These are phyloP conservation scores for Sarcodon aspratus DNA, from an alignment of 768 basidiomycete species.

Conservation along the genomic window DNA sequence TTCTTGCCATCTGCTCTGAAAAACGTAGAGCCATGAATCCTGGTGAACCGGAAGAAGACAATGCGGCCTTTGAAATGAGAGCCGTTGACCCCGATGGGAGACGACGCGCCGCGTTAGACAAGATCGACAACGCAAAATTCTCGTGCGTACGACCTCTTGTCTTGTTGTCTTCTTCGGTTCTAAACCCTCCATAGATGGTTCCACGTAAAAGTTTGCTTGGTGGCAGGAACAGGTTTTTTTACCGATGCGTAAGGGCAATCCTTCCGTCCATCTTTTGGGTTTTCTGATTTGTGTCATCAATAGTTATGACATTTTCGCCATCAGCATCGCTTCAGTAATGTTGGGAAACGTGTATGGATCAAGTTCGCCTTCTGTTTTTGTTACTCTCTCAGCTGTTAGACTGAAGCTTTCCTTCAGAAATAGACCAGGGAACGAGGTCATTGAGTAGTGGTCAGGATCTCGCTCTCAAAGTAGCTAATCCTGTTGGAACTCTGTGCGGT, in stretches of 20 bases:
- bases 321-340: slow-evolving; percentile 35
- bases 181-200: slow-evolving; percentile 20
- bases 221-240: slow-evolving; percentile 22
- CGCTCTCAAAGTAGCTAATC: slow-evolving; percentile 30
- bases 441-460: slow-evolving; percentile 30
- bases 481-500: slow-evolving; percentile 28
- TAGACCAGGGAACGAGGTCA: slow-evolving; percentile 15
- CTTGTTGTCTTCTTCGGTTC: neutral
- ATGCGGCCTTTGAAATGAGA: neutral
- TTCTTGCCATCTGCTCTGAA: no score
- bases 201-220: slow-evolving; percentile 33
- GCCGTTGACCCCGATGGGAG: slow-evolving; percentile 17
- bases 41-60: slow-evolving; percentile 1
- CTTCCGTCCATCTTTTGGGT: neutral
- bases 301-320: slow-evolving; percentile 28
- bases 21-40: neutral
- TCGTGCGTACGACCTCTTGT: slow-evolving; percentile 14
- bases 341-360: slow-evolving; percentile 31
- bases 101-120: slow-evolving; percentile 32
- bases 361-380: slow-evolving; percentile 3
- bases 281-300: neutral
- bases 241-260: slow-evolving; percentile 16
- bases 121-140: slow-evolving; percentile 41
- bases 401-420: neutral
- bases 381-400: slow-evolving; percentile 2